These are phyloP conservation scores for Cruciata laevipes DNA, from an alignment of 257 asterid genomes.

Conservation along the genomic window DNA sequence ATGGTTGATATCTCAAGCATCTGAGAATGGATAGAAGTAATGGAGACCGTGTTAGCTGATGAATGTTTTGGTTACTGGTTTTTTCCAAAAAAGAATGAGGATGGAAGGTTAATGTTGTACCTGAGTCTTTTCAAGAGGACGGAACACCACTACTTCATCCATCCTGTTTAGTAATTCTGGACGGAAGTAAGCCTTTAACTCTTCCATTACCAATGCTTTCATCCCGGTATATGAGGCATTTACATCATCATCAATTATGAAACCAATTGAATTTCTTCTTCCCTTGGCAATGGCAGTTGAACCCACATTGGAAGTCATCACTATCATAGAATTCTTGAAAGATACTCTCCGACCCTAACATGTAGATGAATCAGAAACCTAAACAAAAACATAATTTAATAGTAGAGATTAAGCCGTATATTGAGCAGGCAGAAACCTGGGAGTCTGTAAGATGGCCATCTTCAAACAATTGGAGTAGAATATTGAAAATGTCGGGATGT, in stretches of 20 bases:
- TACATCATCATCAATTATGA: constrained; percentile 50
- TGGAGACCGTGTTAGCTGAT: background rate
- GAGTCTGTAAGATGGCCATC: constrained; percentile 98
- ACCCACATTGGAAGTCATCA: constrained; percentile 95
- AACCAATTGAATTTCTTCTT: constrained; percentile 56
- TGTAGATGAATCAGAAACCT: constrained; percentile 10
- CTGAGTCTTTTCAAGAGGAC: constrained; percentile 90
- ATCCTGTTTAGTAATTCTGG: constrained; percentile 92
- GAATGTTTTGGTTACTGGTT: background rate
- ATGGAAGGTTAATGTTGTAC: constrained; percentile 32
- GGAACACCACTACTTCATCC: constrained; percentile 96
- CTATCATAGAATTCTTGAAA: constrained; percentile 79
- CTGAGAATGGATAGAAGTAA: constrained; percentile 30
- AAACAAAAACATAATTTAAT: background rate
- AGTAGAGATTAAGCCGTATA: background rate
- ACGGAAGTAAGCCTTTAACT: constrained; percentile 86
- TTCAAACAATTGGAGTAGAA: constrained; percentile 91
- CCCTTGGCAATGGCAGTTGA: constrained; percentile 88
- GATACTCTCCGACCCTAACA: constrained; percentile 92
- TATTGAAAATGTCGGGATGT: constrained; percentile 90
- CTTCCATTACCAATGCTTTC: constrained; percentile 84
- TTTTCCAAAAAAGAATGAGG: background rate
- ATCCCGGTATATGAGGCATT: constrained; percentile 67
- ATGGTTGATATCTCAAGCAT: constrained; percentile 73
- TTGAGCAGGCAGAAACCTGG: constrained; percentile 46